phyloP scores from a whole-genome alignment of 805 yeast genomes.

The Monosporozyma yasuniensis region DNA sequence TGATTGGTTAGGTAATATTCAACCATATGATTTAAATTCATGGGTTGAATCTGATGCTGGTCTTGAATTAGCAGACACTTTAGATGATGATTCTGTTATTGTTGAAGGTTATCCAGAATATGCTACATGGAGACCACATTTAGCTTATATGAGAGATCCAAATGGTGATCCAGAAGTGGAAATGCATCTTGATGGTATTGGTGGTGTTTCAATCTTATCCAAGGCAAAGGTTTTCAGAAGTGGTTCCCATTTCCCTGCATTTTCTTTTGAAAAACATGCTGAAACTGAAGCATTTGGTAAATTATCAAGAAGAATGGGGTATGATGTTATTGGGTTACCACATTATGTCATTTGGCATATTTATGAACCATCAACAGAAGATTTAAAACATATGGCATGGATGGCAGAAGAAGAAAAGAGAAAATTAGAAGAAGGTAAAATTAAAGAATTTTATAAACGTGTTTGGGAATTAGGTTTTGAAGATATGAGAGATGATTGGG shows the following conservation, averaged over 20 bases:
- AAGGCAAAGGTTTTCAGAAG: conserved; percentile 77
- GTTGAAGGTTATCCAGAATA: conserved; percentile 97
- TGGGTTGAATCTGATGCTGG: conserved; percentile 87
- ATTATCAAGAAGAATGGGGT: conserved; percentile 78
- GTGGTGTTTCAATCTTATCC: conserved; percentile 89
- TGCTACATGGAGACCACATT: conserved; percentile 96
- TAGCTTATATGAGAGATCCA: conserved; percentile 90
- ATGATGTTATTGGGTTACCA: conserved; percentile 78
- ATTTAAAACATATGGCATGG: conserved; percentile 81
- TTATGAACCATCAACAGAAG: conserved; percentile 92
- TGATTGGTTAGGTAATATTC: conserved; percentile 77
- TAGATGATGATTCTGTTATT: conserved; percentile 91
- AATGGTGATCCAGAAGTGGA: conserved; percentile 91
- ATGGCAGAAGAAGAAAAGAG: conserved; percentile 73
- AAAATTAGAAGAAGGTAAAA: conserved; percentile 50
- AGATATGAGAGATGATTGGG: conserved; percentile 68
- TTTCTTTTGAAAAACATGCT: conserved; percentile 91
- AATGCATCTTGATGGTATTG: conserved; percentile 91
- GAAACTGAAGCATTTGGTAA: conserved; percentile 97
- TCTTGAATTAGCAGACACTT: conserved; percentile 57
- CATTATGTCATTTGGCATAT: conserved; percentile 96
- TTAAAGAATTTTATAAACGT: conserved; percentile 55
- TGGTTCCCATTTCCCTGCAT: conserved; percentile 95
- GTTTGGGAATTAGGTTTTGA: conserved; percentile 74
- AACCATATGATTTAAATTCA: conserved; percentile 75